Base-by-base conservation (phyloP, 2,329 filamentous ascomycete genomes). In the Tolypocladium endophyticum region DNA sequence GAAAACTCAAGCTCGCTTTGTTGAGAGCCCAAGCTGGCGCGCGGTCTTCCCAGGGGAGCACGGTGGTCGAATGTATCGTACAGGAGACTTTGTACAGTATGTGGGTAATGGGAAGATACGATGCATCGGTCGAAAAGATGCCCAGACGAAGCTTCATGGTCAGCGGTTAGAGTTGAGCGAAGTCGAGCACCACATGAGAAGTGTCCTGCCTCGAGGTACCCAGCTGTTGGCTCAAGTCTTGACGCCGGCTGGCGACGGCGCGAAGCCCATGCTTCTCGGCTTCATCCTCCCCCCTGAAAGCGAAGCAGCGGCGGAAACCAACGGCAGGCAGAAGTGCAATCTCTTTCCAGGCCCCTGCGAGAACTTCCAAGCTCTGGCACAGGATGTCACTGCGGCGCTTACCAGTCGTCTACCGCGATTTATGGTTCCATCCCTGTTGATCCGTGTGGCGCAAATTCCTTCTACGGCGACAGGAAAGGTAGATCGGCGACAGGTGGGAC, bases 11-110 rank as follows among this genome's bases (percentile, higher is more conserved):
- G 12, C 59, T 6, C 61, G 61, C 1, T 71, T 71, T 39, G 64
- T 72, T 56, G 72, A 79, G 36, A 67, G 71, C 28, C 71, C 74
- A 7, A 66, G 66, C 6, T 85, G 80, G 79, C 70, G 58, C 14
- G 41, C 41, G 9, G 20, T 11, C 2, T 77, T 60, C 18, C 28
- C 18, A 8, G 33, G 35, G 12, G 36, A 30, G 2, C 11, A 4
- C 3, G 4, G 14, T 28, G 23, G 55, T 50, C 35, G 12, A 6
- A 45, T 60, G 36, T 60, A 60, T 39, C 38, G 53, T n/a, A 50
- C 59, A 12, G 59, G 59, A 39, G 59, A 60, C 9, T 43, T 60
- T 33, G 59, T 60, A 12, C 59, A 53, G 28, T 58, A 60, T 35
- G 43, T 56, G 12, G 56, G 43, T 36, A 36, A 55, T 14, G 59